Base-by-base conservation (phyloP, 768 basidiomycete species). In the Pisolithus microcarpus region DNA sequence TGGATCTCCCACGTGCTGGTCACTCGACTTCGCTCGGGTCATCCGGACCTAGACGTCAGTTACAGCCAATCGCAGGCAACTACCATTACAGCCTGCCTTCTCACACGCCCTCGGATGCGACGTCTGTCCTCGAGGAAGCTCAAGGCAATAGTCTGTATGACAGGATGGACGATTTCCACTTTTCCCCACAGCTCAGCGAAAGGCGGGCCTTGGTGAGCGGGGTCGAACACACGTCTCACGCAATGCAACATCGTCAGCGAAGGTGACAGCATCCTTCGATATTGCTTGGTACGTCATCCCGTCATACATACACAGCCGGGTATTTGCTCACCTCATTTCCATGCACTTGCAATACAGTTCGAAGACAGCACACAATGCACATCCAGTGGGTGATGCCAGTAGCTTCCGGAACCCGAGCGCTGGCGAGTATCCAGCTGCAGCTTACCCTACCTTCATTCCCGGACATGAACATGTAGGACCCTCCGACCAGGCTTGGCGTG, bases 401-500 rank as follows among this genome's bases (percentile, higher is more conserved):
- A 6, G 45, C 16, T 31, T 46, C n/a, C 31, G 31, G 19, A 16
- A 5, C 10, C 31, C 45, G 30, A 19, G 45, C 13, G 31, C 15
- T 23, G 16, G 18, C 30, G 45, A 18, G 30, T 23, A 31, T 18
- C 28, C 30, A 18, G 30, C 28, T 46, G 15, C 45, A 21, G 11
- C 5, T 46, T 34, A 38, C 64, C 54, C 58, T 44, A 53, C 52
- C 51, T 61, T 31, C 59, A 55, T 45, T 61, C 58, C 64, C 63
- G 64, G 58, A 48, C 60, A 59, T 56, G 58, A 65, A 56, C 56
- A 56, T 55, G 59, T 50, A 61, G 63, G 61, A 56, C 44, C 53
- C 19, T 23, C 23, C 38, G 56, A 43, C 15, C 55, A 55, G 37
- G 26, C 56, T 50, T 16, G 48, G 7, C 49, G 51, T 40, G 54